Conservation (phyloP, 2,329 filamentous ascomycete genomes). For the Chalaropsis ovoidea region DNA sequence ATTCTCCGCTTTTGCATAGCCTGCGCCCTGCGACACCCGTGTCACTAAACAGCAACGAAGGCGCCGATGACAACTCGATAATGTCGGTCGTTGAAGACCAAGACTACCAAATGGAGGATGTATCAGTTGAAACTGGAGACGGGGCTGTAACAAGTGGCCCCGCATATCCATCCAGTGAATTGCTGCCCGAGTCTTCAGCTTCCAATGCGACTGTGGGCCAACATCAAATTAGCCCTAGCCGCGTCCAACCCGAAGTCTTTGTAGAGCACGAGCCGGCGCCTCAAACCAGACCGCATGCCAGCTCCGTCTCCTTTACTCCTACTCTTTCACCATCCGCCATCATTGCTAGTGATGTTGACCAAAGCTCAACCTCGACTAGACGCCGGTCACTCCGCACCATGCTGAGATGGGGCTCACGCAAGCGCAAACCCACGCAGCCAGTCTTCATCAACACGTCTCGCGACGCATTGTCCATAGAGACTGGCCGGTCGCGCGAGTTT, state of each 20-base stretch:
- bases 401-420: constrained; percentile 28
- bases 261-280: not conserved
- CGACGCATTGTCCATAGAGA: constrained; percentile 33
- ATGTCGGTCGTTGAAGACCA: not conserved
- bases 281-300: constrained; percentile 20
- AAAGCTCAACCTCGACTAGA: constrained; percentile 15
- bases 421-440: constrained; percentile 28
- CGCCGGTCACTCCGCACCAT: constrained; percentile 23
- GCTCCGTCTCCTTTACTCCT: constrained; percentile 25
- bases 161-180: constrained; percentile 8
- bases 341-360: constrained; percentile 17
- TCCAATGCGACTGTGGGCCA: not conserved
- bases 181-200: not conserved
- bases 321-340: constrained; percentile 22
- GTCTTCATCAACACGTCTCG: constrained; percentile 29
- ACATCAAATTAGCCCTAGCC: not conserved
- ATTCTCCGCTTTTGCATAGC: not conserved
- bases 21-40: not conserved
- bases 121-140: not conserved
- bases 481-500: constrained; percentile 37
- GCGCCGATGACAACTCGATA: not conserved
- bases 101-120: not conserved
- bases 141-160: not conserved
- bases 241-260: constrained; percentile 1
- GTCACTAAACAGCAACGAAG: not conserved